These are phyloP conservation scores for Melaleuca alternifolia DNA, from an alignment of 345 rosid genomes.

Conservation along the genomic window DNA sequence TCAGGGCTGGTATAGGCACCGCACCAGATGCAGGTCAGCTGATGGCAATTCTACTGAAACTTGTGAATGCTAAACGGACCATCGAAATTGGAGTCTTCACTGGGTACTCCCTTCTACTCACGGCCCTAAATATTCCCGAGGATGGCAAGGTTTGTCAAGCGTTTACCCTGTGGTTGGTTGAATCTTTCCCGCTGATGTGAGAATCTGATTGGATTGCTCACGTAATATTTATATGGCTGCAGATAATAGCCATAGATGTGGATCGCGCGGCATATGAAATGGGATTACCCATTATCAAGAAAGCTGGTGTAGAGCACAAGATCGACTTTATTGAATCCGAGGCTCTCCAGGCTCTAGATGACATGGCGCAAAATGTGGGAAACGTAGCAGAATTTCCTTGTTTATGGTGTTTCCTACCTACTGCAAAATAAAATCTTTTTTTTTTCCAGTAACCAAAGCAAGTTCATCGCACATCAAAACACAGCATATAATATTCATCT, in stretches of 20 bases:
- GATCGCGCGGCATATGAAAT: conserved; percentile 21
- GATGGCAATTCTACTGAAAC: conserved; percentile 42
- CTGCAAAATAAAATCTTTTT: background rate
- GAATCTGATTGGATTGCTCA: background rate
- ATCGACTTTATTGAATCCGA: conserved; percentile 24
- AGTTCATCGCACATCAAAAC: background rate
- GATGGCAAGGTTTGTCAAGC: conserved; percentile 39
- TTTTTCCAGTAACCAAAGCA: background rate
- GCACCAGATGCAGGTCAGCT: conserved; percentile 77
- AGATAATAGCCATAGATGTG: conserved; percentile 20
- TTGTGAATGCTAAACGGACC: conserved; percentile 45
- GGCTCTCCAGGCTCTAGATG: conserved; percentile 27
- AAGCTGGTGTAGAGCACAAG: conserved; percentile 34
- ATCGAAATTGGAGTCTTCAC: conserved; percentile 78
- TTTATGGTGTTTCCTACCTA: background rate
- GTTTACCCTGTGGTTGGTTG: background rate
- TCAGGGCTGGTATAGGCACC: conserved; percentile 22
- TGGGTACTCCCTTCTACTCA: conserved; percentile 82
- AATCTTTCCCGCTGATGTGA: background rate
- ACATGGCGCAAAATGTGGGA: conserved; percentile 17
- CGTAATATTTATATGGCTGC: background rate
- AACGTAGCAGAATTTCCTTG: background rate
- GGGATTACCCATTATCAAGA: conserved; percentile 25
- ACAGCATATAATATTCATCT: background rate
- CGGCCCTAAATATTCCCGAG: conserved; percentile 63